Percentiles rank a stretch among this genome's conserved stretches.
phyloP scores from a whole-genome alignment of 805 yeast species.

The Teunomyces stri region DNA sequence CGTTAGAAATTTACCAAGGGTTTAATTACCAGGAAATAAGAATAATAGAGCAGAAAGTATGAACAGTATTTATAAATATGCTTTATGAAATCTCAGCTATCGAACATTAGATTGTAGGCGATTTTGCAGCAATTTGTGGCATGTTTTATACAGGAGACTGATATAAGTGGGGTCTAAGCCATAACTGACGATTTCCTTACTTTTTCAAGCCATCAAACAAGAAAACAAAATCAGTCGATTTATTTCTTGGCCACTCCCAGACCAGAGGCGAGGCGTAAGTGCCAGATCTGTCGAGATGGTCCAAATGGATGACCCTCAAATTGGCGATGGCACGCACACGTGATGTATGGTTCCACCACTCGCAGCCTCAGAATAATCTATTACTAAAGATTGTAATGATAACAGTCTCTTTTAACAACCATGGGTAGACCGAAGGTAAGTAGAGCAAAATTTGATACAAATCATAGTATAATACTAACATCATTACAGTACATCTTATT shows the following conservation, averaged over 20 bases:
- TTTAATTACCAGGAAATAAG: no score
- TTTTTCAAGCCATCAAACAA: background rate
- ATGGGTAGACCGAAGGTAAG: slow-evolving; percentile 37
- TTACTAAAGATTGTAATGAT: background rate
- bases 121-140: slow-evolving; percentile 3
- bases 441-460: slow-evolving; percentile 1
- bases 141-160: background rate
- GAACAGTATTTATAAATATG: no score
- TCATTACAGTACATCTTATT: slow-evolving; percentile 58
- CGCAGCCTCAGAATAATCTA: background rate
- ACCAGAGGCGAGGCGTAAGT: background rate
- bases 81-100: no score
- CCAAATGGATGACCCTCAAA: background rate
- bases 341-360: background rate
- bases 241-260: background rate
- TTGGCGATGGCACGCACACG: background rate
- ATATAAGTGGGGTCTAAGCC: no score
- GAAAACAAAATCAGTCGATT: no score
- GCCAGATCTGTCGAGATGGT: background rate
- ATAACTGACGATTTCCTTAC: no score
- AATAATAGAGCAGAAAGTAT: no score
- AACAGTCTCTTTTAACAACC: slow-evolving; percentile 4
- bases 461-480: background rate
- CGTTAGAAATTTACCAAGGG: no score
- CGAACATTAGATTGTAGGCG: background rate